A percentile compares a stretch with the other conserved stretches of the same genome.
Conservation (phyloP, 352 stramenopile species). For the Globisporangium lucens region DNA sequence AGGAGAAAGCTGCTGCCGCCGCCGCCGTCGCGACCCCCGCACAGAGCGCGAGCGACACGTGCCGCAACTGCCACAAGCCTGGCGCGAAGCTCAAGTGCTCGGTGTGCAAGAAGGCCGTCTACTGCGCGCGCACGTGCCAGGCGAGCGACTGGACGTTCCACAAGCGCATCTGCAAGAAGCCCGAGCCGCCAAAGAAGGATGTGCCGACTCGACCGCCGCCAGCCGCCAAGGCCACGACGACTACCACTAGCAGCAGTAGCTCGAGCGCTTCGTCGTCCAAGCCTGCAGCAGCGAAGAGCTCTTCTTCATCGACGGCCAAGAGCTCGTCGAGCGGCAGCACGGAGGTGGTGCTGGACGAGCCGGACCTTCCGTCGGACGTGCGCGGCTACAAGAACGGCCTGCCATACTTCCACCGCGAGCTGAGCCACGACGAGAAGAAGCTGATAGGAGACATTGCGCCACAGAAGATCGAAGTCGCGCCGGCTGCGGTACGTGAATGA, state of each 20-base stretch:
- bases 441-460: conserved; percentile 96
- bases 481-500: conserved; percentile 21
- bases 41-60: conserved; percentile 23
- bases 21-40: conserved; percentile 7
- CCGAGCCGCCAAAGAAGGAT: conserved; percentile 56
- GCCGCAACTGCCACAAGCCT: conserved; percentile 75
- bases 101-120: conserved; percentile 83
- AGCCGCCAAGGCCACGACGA: conserved; percentile 1
- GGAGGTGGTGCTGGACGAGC: conserved; percentile 66
- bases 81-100: conserved; percentile 86
- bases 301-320: conserved; percentile 15
- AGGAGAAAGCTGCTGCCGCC: conserved; percentile 14
- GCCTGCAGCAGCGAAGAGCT: neutral
- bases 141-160: conserved; percentile 85
- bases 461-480: conserved; percentile 70
- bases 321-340: conserved; percentile 22
- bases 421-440: conserved; percentile 93
- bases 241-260: neutral
- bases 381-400: conserved; percentile 83
- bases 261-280: neutral
- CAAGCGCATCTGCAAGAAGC: conserved; percentile 87
- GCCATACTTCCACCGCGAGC: conserved; percentile 97
- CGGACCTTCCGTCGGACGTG: conserved; percentile 55
- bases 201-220: conserved; percentile 23
- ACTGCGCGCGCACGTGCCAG: conserved; percentile 78